These are phyloP conservation scores for Talaromyces ruber DNA, from an alignment of 495 filamentous ascomycete species.

Conservation along the genomic window DNA sequence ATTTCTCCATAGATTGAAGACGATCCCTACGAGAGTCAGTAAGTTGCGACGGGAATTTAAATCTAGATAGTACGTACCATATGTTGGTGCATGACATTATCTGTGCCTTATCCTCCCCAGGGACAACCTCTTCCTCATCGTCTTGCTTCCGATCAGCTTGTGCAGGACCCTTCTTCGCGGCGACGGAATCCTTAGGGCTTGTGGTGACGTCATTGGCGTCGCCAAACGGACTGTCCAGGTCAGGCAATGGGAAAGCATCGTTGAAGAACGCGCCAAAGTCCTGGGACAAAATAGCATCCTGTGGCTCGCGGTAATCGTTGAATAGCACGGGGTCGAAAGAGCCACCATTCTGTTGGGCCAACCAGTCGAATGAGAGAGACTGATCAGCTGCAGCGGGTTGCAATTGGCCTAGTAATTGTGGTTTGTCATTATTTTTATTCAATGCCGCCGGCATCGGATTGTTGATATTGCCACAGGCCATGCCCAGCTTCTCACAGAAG, in stretches of 20 bases:
- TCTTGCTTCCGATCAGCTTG: constrained; percentile 64
- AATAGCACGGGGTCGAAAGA: constrained; percentile 91
- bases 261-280: constrained; percentile 77
- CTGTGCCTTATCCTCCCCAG: constrained; percentile 53
- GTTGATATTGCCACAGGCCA: constrained; percentile 63
- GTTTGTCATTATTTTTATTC: constrained; percentile 21
- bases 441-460: constrained; percentile 53
- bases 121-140: constrained; percentile 59
- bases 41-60: constrained; percentile 1
- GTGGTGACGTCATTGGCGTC: constrained; percentile 42
- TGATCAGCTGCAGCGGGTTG: constrained; percentile 15
- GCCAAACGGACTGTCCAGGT: constrained; percentile 69
- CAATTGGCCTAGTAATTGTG: constrained; percentile 17
- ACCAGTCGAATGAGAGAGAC: constrained; percentile 55
- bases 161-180: constrained; percentile 58
- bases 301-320: constrained; percentile 85
- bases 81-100: constrained; percentile 84
- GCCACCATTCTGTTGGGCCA: constrained; percentile 77
- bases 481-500: constrained; percentile 63
- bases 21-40: constrained; percentile 62
- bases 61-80: constrained; percentile 53
- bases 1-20: constrained; percentile 77
- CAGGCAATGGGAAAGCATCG: constrained; percentile 72
- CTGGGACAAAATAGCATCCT: constrained; percentile 61
- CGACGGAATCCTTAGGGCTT: constrained; percentile 22